Base-by-base conservation (phyloP, 1,284 basidiomycete species). In the Schizophyllum amplum region DNA sequence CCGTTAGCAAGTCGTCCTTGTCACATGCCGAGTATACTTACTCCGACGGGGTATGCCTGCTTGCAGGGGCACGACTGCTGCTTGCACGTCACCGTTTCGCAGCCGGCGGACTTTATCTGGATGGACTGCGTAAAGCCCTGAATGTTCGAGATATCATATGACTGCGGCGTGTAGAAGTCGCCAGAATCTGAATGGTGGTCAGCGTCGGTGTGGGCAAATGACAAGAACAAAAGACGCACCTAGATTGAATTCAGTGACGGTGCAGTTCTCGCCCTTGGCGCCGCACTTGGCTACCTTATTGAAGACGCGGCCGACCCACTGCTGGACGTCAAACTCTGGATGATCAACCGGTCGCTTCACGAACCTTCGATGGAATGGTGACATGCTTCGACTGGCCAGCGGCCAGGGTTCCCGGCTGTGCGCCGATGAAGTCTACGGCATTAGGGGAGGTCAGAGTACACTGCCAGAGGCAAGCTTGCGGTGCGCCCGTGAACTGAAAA, bases 141-240 rank as follows among this genome's bases (percentile, higher is more conserved):
- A 48, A 74, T 74, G 60, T 75, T 75, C 26, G 72, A 74, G 21
- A 75, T 73, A 56, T 75, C 73, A 56, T 75, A 75, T 24, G 71
- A 68, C 62, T 69, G 67, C 11, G 71, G 67, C 5, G 72, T 73
- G 50, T 63, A 74, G 21, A 64, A 53, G 56, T 65, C 64, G 17
- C 72, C 72, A 1, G 73, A 70, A 58, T 75, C 72, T 64, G 54
- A 20, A 27, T 1, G 47, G 21, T n/a, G n/a, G n/a, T n/a, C n/a
- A n/a, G n/a, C n/a, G n/a, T n/a, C n/a, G n/a, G n/a, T n/a, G n/a
- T 20, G 15, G 20, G 47, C 21, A 46, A 42, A 21, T 27, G 26
- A 22, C 9, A 4, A 24, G 46, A 54, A 20, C 53, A 15, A 55
- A 24, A 9, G 24, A 5, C 48, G 20, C 23, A 65, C 64, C 66